Base-by-base conservation (phyloP, 148 eudicot genomes). In the Rhododendron griersonianum region DNA sequence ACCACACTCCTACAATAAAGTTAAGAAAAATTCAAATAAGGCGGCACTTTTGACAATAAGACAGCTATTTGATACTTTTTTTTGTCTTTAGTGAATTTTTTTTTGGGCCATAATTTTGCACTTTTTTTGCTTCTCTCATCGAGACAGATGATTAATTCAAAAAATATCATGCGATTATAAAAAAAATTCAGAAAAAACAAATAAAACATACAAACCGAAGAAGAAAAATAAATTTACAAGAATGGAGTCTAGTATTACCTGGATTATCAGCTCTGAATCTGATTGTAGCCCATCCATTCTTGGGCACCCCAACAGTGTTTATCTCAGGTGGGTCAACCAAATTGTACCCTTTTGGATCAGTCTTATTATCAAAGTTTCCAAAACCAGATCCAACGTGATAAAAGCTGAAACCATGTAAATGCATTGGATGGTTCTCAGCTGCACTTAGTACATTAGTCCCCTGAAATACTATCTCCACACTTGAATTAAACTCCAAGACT, bases 241-340 rank as follows among this genome's bases (percentile, higher is more conserved):
- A 5, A 39, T 4, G 44, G 44, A 39, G 44, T 39, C 44, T 39
- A 5, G 23, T 67, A 2, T 44, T 45, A 88, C 89, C 89, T 33
- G 90, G 90, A 61, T 88, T 88, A 71, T 85, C 50, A 76, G 90
- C 87, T 85, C 13, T 85, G 78, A 86, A 88, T 78, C 90, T 85
- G 80, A 88, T 83, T 19, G 86, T 83, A 39, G 82, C 41, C 90
- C 90, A 88, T 53, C 90, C 90, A 44, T 86, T 85, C n/a, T 33
- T 78, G 5, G 87, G 87, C 25, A 88, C 87, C 37, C 87, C 90
- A 7, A 85, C 28, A 2, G 90, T 88, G 45, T 85, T 88, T 1
- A 85, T 10, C 47, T 74, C 67, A 5, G 87, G 83, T 11, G 90
- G 90, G 65, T 88, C 87, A 53, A 59, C 48, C 81, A 88, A 51